Evolutionary conservation across 2,329 filamentous ascomycete species (phyloP), one percentile per base, ranked within the genome.

Genomic region (Monosporascus sp.): DNA sequence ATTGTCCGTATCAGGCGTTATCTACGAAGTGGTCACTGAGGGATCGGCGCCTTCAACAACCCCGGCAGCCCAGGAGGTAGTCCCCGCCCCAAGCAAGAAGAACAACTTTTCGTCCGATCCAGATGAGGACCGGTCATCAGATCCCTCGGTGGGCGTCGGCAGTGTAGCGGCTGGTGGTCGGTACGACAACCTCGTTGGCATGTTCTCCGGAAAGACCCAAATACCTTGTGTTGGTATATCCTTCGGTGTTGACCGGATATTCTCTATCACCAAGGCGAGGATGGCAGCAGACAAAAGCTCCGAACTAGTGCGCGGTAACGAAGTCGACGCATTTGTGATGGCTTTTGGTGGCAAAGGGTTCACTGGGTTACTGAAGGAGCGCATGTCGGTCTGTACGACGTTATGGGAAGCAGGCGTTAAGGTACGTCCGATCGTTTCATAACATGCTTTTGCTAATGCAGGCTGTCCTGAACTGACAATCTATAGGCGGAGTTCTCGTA

Each of bases 251-350:
- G 88, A 91, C 67, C 80, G 87, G 62, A 91, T 90, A 62, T 90
- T 90, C 73, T 87, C 84, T 59, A 88, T 91, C 68, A 88, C 82
- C 50, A 89, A 89, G 68, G 81, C 85, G 15, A 79, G 85, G 27
- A 56, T 90, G 68, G 83, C 82, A 57, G 81, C 60, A 25, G 57
- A 62, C 46, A 61, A 63, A 50, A 60, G 36, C 31, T 71, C 73
- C n/a, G 71, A 78, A 20, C 61, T 73, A 31, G 74, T 85, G 50
- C 77, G 88, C 58, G 78, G 79, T 59, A 90, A 86, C 65, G 88
- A 94, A 62, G 87, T 92, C 3, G 92, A 97, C 66, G 91, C 92
- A 46, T 97, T 85, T 72, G 88, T 97, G 65, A 97, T 97, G 91
- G 91, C 91, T 0, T 91, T 97, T 66, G 92, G 90, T 51, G 88